Base-by-base conservation (phyloP, 345 rosid genomes). In the Bruguiera sexangula region DNA sequence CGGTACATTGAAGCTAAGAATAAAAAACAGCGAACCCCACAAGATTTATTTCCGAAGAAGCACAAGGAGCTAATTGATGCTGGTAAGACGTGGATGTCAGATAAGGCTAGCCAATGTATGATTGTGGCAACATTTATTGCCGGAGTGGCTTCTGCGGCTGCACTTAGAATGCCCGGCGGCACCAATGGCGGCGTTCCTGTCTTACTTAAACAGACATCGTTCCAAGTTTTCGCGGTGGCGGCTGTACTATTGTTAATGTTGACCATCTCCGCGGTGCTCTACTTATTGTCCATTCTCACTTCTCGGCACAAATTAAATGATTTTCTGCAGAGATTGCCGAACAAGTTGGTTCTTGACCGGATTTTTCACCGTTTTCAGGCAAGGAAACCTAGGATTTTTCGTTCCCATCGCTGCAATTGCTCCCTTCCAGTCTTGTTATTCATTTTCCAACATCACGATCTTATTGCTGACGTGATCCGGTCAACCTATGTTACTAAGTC, bases 101-200 rank as follows among this genome's bases (percentile, higher is more conserved):
- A 56, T 1, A 67, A 56, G n/a, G 56, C 76, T 4, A 1, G n/a
- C 18, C 26, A 65, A 50, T 63, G 69, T 26, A 32, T 67, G 75
- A 3, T 71, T 30, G 76, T 71, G 8, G 73, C 76, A 6, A 71
- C 76, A 5, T 46, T 71, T 4, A 58, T 71, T 9, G 60, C 62
- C 8, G 56, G 68, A 0, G 65, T 62, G 27, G 57, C 57, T 11
- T 71, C 61, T 21, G 43, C 56, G 0, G 65, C 69, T 10, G 68
- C 69, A 6, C 62, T 71, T 11, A 43, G 30, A 1, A 52, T 54
- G 36, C 75, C 68, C 0, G 69, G 64, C 8, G 69, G 68, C 21
- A 65, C 30, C 18, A 6, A 52, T 22, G 3, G 16, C 4, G 72
- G 58, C 4, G 8, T 16, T 18, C 69, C 63, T 19, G 62, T 50